Base-by-base conservation (phyloP, 805 yeast genomes). In the Candida ovalis region DNA sequence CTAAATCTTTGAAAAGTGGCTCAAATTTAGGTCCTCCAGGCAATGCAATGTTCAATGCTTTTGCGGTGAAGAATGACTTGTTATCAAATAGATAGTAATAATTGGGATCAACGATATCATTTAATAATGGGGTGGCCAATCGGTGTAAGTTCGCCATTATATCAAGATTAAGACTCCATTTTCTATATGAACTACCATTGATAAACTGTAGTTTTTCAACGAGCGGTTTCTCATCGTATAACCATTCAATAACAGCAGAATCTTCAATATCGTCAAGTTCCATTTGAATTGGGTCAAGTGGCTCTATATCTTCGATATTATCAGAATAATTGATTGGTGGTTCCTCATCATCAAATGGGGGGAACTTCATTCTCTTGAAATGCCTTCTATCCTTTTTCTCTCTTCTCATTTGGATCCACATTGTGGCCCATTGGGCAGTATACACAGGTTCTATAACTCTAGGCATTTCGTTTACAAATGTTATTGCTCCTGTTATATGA, bases 11-110 rank as follows among this genome's bases (percentile, higher is more conserved):
- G 67, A 75, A 81, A 15, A 91, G 67, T 0, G 96, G 96, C 68
- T 91, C 98, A 66, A 90, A 94, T 62, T 86, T 88, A 12, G 99
- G 98, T 0, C 99, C 99, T 12, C 96, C 96, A 0, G 97, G 97
- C 30, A 94, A 73, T 1, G 96, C 85, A 40, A 84, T 76, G 59
- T 91, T 89, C 44, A 94, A 73, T 8, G 96, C 92, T 61, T 94
- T 94, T 0, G 98, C 96, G 0, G 97, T 91, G 64, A 85, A 80
- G 55, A 94, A 88, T 0, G 97, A 75, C 46, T 84, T 75, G 48
- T 80, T 81, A 57, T 91, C 90, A 63, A 91, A 92, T 36, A 90
- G 67, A 58, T 86, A 86, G 50, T 68, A 76, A 57, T 78, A 79
- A 59, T 87, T 86, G 17, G 78, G 71, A 62, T 83, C 85, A 5